phyloP scores from a whole-genome alignment of 2,329 filamentous ascomycete genomes.

The Penicillium sp. region DNA sequence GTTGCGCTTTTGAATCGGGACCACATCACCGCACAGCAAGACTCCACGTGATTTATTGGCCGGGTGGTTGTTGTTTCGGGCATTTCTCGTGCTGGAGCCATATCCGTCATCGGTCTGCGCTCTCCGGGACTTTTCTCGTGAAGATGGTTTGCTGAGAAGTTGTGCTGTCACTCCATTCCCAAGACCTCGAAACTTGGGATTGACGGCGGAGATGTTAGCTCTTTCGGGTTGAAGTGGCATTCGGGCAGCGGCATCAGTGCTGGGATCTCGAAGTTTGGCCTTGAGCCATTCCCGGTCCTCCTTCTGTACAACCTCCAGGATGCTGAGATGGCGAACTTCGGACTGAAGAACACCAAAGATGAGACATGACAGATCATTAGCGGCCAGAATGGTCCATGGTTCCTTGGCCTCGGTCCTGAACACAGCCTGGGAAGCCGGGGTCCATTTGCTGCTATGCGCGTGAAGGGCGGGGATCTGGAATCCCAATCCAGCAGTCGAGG shows the following conservation, averaged over 20 bases:
- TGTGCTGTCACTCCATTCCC: conserved; percentile 85
- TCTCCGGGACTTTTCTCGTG: conserved; percentile 52
- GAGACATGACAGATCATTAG: conserved; percentile 92
- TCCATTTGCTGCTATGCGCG: conserved; percentile 85
- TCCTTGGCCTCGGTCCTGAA: conserved; percentile 91
- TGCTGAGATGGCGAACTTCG: conserved; percentile 91
- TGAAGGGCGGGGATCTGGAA: conserved; percentile 63
- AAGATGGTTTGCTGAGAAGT: conserved; percentile 77
- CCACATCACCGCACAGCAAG: conserved; percentile 92
- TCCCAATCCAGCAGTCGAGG: conserved; percentile 39
- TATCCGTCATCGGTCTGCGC: conserved; percentile 61
- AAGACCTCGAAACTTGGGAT: conserved; percentile 55
- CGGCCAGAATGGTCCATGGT: conserved; percentile 93
- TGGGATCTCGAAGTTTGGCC: conserved; percentile 71
- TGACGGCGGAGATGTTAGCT: conserved; percentile 38
- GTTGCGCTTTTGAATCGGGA: conserved; percentile 95
- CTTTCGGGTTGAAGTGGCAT: conserved; percentile 36
- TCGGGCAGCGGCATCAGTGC: conserved; percentile 48
- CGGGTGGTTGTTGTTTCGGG: conserved; percentile 64
- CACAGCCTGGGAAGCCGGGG: conserved; percentile 89
- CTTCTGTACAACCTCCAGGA: conserved; percentile 89
- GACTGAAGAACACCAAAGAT: conserved; percentile 99
- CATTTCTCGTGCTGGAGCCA: conserved; percentile 47
- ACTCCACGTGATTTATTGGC: conserved; percentile 81
- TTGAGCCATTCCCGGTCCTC: conserved; percentile 88